Conservation (phyloP, 1,284 basidiomycete genomes). For the Cryptococcus sp. region DNA sequence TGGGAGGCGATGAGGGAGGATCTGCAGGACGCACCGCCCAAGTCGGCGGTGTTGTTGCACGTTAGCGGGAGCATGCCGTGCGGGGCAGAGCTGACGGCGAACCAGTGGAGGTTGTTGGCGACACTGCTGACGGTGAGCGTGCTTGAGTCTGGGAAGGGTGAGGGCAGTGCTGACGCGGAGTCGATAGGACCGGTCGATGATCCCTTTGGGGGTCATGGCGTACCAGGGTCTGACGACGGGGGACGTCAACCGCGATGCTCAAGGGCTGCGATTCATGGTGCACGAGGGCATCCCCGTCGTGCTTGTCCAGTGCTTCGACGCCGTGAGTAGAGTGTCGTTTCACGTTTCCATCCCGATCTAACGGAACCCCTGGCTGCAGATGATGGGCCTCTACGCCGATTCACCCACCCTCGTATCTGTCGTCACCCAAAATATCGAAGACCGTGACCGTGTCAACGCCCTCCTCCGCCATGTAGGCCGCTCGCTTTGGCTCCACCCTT, state of each 20-base stretch:
- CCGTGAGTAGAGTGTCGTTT: conserved; percentile 24
- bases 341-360: background rate
- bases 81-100: conserved; percentile 84
- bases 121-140: conserved; percentile 35
- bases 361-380: conserved; percentile 24
- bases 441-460: conserved; percentile 39
- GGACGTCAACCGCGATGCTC: conserved; percentile 44
- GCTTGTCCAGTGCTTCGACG: conserved; percentile 47
- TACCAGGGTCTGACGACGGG: conserved; percentile 47
- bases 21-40: conserved; percentile 54
- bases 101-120: conserved; percentile 77
- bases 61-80: conserved; percentile 96
- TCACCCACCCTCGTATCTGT: conserved; percentile 46
- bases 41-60: conserved; percentile 83
- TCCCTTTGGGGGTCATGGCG: conserved; percentile 46
- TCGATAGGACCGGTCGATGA: conserved; percentile 34
- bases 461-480: conserved; percentile 42
- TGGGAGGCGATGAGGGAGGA: conserved; percentile 68
- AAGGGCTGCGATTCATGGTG: conserved; percentile 47
- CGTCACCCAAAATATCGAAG: conserved; percentile 34
- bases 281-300: conserved; percentile 48
- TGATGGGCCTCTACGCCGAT: conserved; percentile 49
- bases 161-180: background rate
- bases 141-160: background rate
- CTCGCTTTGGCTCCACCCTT: conserved; percentile 43